Percentiles rank a stretch among this genome's conserved stretches.
These are phyloP conservation scores for Apophysomyces elegans DNA, from an alignment of 371 early-diverging fungal genomes.

Conservation along the genomic window DNA sequence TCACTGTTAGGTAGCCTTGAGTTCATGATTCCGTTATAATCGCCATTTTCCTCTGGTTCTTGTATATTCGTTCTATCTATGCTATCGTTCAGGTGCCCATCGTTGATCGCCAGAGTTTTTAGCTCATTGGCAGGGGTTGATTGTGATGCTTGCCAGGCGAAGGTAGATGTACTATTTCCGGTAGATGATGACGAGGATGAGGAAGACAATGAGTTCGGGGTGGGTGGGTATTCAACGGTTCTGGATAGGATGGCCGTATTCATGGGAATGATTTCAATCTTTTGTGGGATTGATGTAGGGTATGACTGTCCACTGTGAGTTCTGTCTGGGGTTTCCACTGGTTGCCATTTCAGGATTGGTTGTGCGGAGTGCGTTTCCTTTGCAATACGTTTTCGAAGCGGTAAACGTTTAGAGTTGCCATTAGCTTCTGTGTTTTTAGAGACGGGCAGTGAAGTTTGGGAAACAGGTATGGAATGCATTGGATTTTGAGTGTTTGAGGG, in stretches of 20 bases:
- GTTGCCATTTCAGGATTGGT: slow-evolving; percentile 38
- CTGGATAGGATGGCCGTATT: not conserved
- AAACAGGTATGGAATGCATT: not conserved
- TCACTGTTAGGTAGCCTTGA: not conserved
- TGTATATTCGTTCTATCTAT: slow-evolving; percentile 13
- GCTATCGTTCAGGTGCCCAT: slow-evolving; percentile 11
- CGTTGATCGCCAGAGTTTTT: not conserved
- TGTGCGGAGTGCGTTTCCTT: slow-evolving; percentile 15
- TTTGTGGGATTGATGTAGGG: slow-evolving; percentile 5
- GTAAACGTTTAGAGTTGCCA: slow-evolving; percentile 23
- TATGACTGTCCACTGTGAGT: slow-evolving; percentile 14
- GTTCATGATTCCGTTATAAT: not conserved
- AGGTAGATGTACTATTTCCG: not conserved
- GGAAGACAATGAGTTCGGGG: slow-evolving; percentile 3
- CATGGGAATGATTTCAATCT: slow-evolving; percentile 9
- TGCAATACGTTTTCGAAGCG: slow-evolving; percentile 35
- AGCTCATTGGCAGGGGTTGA: not conserved
- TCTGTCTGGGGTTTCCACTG: slow-evolving; percentile 41
- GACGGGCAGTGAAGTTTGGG: slow-evolving; percentile 1
- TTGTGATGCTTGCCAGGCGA: not conserved
- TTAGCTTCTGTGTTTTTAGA: slow-evolving; percentile 13
- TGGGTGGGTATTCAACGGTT: slow-evolving; percentile 5
- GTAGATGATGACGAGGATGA: slow-evolving; percentile 6
- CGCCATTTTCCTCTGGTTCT: slow-evolving; percentile 17
- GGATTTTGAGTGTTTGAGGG: not conserved